Base-by-base conservation (phyloP, 768 basidiomycete species). In the Daedaleopsis sinensis region DNA sequence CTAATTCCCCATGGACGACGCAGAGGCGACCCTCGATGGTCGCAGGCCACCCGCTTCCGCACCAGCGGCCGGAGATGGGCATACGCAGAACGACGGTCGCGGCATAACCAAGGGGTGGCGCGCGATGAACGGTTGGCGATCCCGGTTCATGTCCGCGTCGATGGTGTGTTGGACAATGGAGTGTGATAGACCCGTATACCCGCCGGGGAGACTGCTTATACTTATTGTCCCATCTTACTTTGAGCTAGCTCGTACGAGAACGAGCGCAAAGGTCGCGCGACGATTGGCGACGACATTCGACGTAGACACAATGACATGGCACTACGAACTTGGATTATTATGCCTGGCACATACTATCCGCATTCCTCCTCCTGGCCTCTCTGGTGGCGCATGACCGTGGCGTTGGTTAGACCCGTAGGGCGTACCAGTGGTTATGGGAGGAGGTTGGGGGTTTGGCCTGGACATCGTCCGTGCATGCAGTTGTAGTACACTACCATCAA, bases 1-100 rank as follows among this genome's bases (percentile, higher is more conserved):
- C 53, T 7, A 23, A 46, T 9, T 36, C 52, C 0, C 54, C 64
- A 35, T 58, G 62, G 50, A 24, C 46, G 8, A 16, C 35, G 27
- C 53, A 48, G 55, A 38, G 57, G 39, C 44, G 52, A 21, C 55
- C 52, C 27, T 58, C 66, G 36, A 67, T 67, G 66, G 66, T 49
- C 2, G 54, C 66, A 15, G 66, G 66, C 5, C 66, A 65, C 54
- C 51, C 53, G 46, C 63, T 57, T 7, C 65, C 65, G 15, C 62
- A 63, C 18, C 60, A 59, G 32, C 52, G 55, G 23, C 55, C 63
- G 7, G 59, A 39, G 32, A 42, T 43, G 46, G 44, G 48, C 32
- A 50, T 50, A 21, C 64, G 59, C 39, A 38, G 63, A 16, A 55
- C 63, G 18, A 51, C 66, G 9, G 47, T 65, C 24, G 58, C 55